phyloP scores from a whole-genome alignment of 1,139 yeast species.

The Pneumocystis canis region DNA sequence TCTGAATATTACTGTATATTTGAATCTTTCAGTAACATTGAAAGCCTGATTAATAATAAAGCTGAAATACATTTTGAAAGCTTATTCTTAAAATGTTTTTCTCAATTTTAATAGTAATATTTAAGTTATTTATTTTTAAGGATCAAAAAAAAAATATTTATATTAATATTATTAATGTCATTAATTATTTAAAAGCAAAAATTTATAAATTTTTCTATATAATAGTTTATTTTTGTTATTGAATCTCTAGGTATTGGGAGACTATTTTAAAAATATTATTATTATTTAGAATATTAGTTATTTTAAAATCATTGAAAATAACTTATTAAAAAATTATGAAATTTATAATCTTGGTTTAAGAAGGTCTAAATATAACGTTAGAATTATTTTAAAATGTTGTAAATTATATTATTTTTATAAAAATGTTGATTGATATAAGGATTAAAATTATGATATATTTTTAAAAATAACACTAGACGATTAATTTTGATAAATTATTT shows the following conservation, averaged over 20 bases:
- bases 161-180: too few relatives aligned
- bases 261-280: conserved; percentile 32
- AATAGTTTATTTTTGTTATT: not conserved
- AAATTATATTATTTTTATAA: not conserved
- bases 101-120: not conserved
- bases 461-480: not conserved
- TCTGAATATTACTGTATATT: not conserved
- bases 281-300: conserved; percentile 51
- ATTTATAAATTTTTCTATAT: not conserved
- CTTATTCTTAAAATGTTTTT: not conserved
- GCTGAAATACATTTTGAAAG: not conserved
- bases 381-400: conserved; percentile 43
- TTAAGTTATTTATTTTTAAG: not conserved
- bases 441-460: not conserved
- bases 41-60: not conserved
- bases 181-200: not conserved
- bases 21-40: conserved; percentile 4
- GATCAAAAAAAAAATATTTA: not conserved
- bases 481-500: not conserved
- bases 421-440: not conserved
- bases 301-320: conserved; percentile 61
- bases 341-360: conserved; percentile 49
- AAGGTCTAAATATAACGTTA: conserved; percentile 53
- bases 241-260: conserved; percentile 8
- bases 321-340: conserved; percentile 61